Evolutionary conservation across 352 stramenopile species (phyloP), one percentile per base, ranked within the genome.

Genomic region (Phytophthora aleatoria): DNA sequence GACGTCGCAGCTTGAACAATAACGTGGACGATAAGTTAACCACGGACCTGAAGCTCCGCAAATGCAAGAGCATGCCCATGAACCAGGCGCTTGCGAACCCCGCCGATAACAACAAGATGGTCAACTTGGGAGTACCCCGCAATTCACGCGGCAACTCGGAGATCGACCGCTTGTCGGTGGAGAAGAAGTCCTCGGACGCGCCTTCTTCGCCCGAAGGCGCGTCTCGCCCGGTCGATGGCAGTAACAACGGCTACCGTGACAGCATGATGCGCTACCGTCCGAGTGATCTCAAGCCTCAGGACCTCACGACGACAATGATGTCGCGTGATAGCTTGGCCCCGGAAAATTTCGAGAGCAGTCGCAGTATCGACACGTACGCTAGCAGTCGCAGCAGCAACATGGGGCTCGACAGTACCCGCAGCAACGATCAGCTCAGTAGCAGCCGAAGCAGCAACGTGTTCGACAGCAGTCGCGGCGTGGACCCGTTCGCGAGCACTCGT

Each of bases 181-280:
- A 78, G 41, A 63, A 68, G 45, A 76, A 76, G 50, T 11, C n/a
- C 2, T 51, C 50, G 9, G 63, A 56, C 44, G 30, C 36, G 10
- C 11, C 45, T n/a, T 54, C 67, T 44, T 73, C 68, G 1, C 61
- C 68, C 0, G 60, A 45, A 39, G 50, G 27, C 10, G 35, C 39
- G 16, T 13, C 50, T 13, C 64, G 38, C 16, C 24, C 11, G 5
- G 24, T 16, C 16, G 10, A 30, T 42, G 52, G 54, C 35, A 63
- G 28, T 51, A 70, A 71, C 31, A 64, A 71, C 35, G 76, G 65
- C 11, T 73, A 67, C 31, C 82, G 82, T 13, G 83, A 90, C 28
- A 89, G 79, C 48, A 92, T 90, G 77, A 80, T 89, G 69, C 76
- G 79, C 33, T 90, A 90, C 57, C 81, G 81, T 15, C 83, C 83